A percentile compares a stretch with the other conserved stretches of the same genome.
These are phyloP conservation scores for Stylonectria norvegica DNA, from an alignment of 2,329 filamentous ascomycete species.

Conservation along the genomic window DNA sequence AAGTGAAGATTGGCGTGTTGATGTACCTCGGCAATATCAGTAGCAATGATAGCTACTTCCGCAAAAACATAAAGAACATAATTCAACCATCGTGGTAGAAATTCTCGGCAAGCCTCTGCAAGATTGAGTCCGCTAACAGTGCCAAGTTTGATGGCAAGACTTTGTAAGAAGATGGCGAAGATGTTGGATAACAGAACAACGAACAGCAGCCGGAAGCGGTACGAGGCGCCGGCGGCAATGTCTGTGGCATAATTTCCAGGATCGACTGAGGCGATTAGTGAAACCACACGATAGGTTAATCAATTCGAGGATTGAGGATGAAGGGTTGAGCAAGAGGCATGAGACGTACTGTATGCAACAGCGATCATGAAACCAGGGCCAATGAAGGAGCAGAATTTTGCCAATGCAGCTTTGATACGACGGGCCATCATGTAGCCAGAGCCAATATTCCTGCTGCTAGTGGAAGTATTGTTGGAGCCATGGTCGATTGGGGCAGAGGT, in stretches of 20 bases:
- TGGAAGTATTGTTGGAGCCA: not conserved
- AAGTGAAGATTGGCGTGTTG: not conserved
- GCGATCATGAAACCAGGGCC: constrained; percentile 66
- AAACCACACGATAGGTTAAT: not conserved
- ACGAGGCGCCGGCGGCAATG: constrained; percentile 64
- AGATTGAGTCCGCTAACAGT: constrained; percentile 66
- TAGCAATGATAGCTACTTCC: constrained; percentile 67
- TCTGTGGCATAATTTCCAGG: constrained; percentile 69
- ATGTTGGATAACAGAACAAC: constrained; percentile 66
- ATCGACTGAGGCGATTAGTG: constrained; percentile 39
- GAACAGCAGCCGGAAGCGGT: constrained; percentile 64
- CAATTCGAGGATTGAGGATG: not conserved
- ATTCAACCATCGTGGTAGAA: constrained; percentile 64
- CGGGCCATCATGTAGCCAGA: constrained; percentile 5
- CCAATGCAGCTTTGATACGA: constrained; percentile 15
- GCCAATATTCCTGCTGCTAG: constrained; percentile 4
- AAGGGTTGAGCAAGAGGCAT: not conserved
- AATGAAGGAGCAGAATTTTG: constrained; percentile 45
- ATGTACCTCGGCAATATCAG: constrained; percentile 60
- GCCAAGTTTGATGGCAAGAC: constrained; percentile 65
- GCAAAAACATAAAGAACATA: constrained; percentile 59
- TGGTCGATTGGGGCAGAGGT: not conserved
- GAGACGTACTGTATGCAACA: constrained; percentile 52
- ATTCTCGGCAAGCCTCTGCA: constrained; percentile 62
- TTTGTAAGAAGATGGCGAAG: constrained; percentile 68